Evolutionary conservation across 345 rosid genomes (phyloP), one percentile per base, ranked within the genome.

Genomic region (Bruguiera gymnorhiza): DNA sequence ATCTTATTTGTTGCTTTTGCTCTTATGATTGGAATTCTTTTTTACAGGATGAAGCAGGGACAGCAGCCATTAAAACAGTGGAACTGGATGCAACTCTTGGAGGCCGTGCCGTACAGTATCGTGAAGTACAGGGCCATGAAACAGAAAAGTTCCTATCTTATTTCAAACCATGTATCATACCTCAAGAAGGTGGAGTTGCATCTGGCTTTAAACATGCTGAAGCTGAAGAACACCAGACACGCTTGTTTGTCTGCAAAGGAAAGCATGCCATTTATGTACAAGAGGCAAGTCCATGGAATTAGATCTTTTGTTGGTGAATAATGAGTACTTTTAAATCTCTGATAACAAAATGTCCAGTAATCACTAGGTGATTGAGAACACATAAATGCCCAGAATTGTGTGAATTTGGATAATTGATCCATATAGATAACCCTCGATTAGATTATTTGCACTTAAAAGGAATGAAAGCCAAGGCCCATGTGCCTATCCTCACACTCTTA

Each of bases 21-120:
- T 68, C 66, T 76, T 51, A 48, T 68, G 74, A 66, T 65, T 34
- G 24, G 63, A 61, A 67, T 52, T 78, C 66, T 72, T 54, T 81
- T 73, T 63, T 70, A 75, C 82, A 95, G 98, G 98, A 96, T 73
- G 98, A 96, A 87, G 96, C 96, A 59, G 99, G 98, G 78, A 73
- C 84, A 65, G 97, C 95, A 67, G 96, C 96, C 62, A 65, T 90
- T 71, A 90, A 84, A 85, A 92, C 98, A 51, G 93, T 96, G 74
- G 99, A 96, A 72, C 82, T 96, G 58, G 99, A 96, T 87, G 97
- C 99, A 63, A 91, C 96, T 21, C 96, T 96, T 70, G 99, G 99
- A 69, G 99, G 99, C 48, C 97, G 97, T 74, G 98, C 97, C 43
- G 97, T 96, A 67, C 99, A 96, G 74, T 96, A 96, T 82, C 92